Conservation (phyloP, 2,329 filamentous ascomycete genomes). For the Pyricularia grisea region DNA sequence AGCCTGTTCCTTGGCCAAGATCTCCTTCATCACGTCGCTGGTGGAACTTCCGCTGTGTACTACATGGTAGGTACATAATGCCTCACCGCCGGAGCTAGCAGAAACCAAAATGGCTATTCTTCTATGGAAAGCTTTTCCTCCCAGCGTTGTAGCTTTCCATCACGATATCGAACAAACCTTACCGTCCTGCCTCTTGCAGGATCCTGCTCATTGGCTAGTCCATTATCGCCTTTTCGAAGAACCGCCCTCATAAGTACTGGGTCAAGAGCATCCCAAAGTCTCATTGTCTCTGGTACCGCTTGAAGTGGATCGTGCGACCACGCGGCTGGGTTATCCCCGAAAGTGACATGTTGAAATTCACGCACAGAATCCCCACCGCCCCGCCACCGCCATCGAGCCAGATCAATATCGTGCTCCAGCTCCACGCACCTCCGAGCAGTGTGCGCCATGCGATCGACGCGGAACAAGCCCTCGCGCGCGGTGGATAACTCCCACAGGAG, state of each 20-base stretch:
- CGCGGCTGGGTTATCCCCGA: background rate
- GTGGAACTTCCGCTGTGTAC: background rate
- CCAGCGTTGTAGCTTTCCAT: background rate
- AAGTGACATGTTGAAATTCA: background rate
- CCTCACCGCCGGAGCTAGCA: no score
- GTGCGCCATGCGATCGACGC: constrained; percentile 19
- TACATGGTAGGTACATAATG: no score
- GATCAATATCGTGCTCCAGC: constrained; percentile 22
- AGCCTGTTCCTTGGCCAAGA: background rate
- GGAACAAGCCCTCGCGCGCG: constrained; percentile 30
- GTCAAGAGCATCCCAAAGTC: background rate
- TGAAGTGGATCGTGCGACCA: background rate
- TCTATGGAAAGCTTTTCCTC: background rate
- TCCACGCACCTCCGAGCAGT: constrained; percentile 22
- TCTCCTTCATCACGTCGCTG: background rate
- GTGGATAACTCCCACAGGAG: constrained; percentile 20
- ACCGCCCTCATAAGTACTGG: background rate
- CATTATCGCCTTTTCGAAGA: background rate
- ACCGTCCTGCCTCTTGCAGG: background rate
- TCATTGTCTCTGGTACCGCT: background rate
- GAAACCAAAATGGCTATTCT: background rate
- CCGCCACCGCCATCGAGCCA: constrained; percentile 7
- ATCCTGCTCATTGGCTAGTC: background rate
- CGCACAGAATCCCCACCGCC: background rate
- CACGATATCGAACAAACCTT: background rate